phyloP scores from a whole-genome alignment of 2,329 filamentous ascomycete genomes.

The Nigrospora oryzae region DNA sequence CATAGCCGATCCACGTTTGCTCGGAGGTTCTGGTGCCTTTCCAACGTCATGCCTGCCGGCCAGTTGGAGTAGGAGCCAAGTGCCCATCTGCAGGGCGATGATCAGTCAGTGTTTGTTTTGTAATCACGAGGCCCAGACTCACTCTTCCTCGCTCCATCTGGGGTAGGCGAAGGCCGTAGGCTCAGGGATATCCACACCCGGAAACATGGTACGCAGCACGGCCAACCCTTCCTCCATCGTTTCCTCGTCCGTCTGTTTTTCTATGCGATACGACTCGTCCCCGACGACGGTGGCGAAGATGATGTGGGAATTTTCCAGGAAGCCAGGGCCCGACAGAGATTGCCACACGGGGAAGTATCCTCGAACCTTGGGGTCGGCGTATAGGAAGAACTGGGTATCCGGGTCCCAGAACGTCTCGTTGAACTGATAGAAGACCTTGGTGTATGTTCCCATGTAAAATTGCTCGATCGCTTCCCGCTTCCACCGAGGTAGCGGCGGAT shows the following conservation, averaged over 20 bases:
- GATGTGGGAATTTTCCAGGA: conserved; percentile 53
- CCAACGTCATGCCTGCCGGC: conserved; percentile 53
- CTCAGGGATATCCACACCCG: conserved; percentile 44
- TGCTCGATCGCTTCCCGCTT: conserved; percentile 55
- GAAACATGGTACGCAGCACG: conserved; percentile 55
- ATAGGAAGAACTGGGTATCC: conserved; percentile 33
- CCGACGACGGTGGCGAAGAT: conserved; percentile 57
- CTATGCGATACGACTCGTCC: conserved; percentile 46
- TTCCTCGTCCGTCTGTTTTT: conserved; percentile 48
- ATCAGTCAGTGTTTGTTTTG: conserved; percentile 10
- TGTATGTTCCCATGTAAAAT: conserved; percentile 64
- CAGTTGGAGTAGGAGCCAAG: conserved; percentile 62
- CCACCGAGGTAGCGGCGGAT: conserved; percentile 52
- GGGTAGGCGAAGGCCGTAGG: conserved; percentile 54
- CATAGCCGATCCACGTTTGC: conserved; percentile 54
- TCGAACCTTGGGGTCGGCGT: conserved; percentile 30
- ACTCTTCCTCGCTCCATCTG: conserved; percentile 38
- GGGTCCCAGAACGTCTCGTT: conserved; percentile 56
- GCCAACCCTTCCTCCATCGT: conserved; percentile 48
- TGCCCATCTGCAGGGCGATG: conserved; percentile 22
- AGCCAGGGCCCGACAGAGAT: conserved; percentile 47
- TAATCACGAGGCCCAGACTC: conserved; percentile 2
- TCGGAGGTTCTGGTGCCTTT: conserved; percentile 59
- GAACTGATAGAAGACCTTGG: conserved; percentile 66
- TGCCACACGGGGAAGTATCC: conserved; percentile 53